Conservation (phyloP, 2,329 filamentous ascomycete genomes). For the Sclerotinia borealis region DNA sequence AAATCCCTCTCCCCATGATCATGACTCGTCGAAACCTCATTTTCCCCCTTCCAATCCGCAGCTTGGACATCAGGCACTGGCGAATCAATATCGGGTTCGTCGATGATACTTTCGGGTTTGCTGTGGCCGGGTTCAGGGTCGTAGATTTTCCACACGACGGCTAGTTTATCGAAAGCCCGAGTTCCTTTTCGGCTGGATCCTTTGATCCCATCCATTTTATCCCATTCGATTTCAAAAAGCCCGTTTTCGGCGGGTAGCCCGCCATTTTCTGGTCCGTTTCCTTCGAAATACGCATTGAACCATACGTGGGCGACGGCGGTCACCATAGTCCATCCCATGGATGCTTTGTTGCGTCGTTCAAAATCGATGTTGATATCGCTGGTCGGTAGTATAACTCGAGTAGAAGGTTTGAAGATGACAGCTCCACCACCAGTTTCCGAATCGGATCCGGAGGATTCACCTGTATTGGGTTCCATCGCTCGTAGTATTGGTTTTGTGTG, state of each 20-base stretch:
- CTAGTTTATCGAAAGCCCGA: conserved; percentile 71
- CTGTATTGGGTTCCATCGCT: neutral
- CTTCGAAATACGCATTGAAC: conserved; percentile 96
- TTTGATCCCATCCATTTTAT: conserved; percentile 88
- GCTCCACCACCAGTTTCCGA: conserved; percentile 58
- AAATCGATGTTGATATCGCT: conserved; percentile 89
- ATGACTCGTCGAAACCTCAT: conserved; percentile 41
- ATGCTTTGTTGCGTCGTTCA: conserved; percentile 75
- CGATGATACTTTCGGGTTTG: conserved; percentile 42
- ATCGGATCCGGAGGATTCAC: conserved; percentile 16
- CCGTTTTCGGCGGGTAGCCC: conserved; percentile 64
- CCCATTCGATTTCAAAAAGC: conserved; percentile 66
- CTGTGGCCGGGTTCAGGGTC: conserved; percentile 24
- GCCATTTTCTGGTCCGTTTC: conserved; percentile 61
- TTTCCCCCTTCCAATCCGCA: conserved; percentile 69
- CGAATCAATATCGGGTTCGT: conserved; percentile 59
- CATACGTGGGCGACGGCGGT: conserved; percentile 91
- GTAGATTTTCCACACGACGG: conserved; percentile 71
- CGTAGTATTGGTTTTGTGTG: neutral
- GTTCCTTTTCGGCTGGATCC: conserved; percentile 79
- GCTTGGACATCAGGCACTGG: conserved; percentile 59
- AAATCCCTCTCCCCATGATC: conserved; percentile 50
- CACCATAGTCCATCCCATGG: conserved; percentile 79
- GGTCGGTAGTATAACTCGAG: conserved; percentile 64
- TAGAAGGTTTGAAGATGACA: conserved; percentile 69